These are phyloP conservation scores for Spizellomyces sp. DNA, from an alignment of 192 early-diverging fungal genomes.

Conservation along the genomic window DNA sequence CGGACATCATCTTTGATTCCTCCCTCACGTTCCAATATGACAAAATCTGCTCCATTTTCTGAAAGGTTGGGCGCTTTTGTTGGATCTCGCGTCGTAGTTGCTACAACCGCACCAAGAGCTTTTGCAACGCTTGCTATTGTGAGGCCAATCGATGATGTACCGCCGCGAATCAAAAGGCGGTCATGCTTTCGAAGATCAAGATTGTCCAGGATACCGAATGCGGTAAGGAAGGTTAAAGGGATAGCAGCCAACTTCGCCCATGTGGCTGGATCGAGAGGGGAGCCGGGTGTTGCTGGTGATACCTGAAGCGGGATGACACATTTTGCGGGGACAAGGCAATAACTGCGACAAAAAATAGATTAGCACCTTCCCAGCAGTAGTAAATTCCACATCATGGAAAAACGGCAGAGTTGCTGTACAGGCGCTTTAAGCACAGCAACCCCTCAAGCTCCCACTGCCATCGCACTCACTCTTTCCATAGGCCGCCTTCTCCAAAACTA, in stretches of 20 bases:
- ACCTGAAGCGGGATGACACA: neutral
- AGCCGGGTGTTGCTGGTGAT: neutral
- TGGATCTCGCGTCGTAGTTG: slow-evolving; percentile 10
- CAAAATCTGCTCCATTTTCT: slow-evolving; percentile 13
- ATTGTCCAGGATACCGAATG: slow-evolving; percentile 12
- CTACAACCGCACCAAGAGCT: slow-evolving; percentile 2
- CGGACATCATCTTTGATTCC: slow-evolving; percentile 13
- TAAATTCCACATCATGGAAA: no score
- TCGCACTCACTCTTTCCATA: slow-evolving; percentile 9
- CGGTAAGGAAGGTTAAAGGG: slow-evolving; percentile 21
- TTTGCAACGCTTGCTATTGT: slow-evolving; percentile 6
- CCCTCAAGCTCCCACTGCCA: no score
- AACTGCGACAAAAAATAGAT: neutral
- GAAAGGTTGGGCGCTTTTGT: slow-evolving; percentile 1
- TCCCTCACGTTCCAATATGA: slow-evolving; percentile 17
- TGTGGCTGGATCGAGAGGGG: slow-evolving; percentile 1
- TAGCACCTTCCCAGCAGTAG: neutral
- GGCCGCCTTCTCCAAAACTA: neutral
- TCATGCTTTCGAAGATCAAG: neutral
- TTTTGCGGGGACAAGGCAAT: neutral
- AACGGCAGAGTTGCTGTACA: no score
- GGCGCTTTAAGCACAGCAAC: no score
- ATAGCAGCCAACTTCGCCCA: slow-evolving; percentile 3
- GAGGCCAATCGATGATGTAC: slow-evolving; percentile 10
- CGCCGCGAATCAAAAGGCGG: slow-evolving; percentile 13